Base-by-base conservation (phyloP, 768 basidiomycete species). In the Suillus plorans region DNA sequence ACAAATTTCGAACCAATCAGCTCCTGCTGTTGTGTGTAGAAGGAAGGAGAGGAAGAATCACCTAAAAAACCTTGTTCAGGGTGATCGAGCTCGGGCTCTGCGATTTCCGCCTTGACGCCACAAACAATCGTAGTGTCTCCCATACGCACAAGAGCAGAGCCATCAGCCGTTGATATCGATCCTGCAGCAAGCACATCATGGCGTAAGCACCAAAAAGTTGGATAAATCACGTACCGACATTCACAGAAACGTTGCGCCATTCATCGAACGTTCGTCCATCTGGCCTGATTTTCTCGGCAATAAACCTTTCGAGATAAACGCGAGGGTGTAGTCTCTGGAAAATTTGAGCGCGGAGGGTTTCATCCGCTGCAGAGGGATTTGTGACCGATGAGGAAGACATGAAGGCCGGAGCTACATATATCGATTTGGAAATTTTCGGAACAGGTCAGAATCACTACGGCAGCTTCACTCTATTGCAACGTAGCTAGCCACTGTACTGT, bases 81-180 rank as follows among this genome's bases (percentile, higher is more conserved):
- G 2, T 76, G 76, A 67, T 94, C 89, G 20, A 97, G 73, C 69
- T 93, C 91, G 5, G 97, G 97, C 70, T 95, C 92, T 34, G 94
- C 90, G 47, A 97, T 90, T 77, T 99, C 96, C 16, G 94, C 95
- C 73, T 97, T 98, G 68, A 99, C 87, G 1, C 97, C 97, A 71
- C 96, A 98, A 0, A 98, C 92, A 44, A 99, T 82, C 1, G 94
- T 98, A n/a, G 97, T 97, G 56, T 92, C 85, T 22, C 97, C 97
- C 65, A 98, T 74, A 34, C 94, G 82, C 5, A 98, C 93, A 47
- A 99, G 88, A 0, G 96, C 89, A 5, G 95, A 97, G 0, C 96
- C 95, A 67, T 95, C 85, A 0, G 97, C 95, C 0, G 97, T 98
- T 1, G 92, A 90, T 79, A 99, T 91, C 3, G 96, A 97, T 60